Conservation (phyloP, 306 rosid species). For the Echinosophora koreensis region DNA sequence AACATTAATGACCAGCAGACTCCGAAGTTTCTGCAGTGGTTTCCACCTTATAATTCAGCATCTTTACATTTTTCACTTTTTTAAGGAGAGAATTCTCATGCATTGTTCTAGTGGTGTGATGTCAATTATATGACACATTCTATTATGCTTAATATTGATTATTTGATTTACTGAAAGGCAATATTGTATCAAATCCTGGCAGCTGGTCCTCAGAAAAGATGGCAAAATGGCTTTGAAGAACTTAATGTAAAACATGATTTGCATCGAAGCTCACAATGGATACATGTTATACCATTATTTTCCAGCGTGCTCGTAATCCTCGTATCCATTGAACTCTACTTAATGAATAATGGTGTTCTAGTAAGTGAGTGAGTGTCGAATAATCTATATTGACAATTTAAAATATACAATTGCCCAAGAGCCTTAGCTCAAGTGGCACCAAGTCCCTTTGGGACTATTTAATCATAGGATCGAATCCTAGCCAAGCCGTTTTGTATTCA, state of each 20-base stretch:
- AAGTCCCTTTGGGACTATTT: slow-evolving; percentile 30
- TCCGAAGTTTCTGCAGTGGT: slow-evolving; percentile 15
- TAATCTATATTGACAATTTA: slow-evolving; percentile 8
- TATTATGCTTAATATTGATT: not conserved
- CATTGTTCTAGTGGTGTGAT: not conserved
- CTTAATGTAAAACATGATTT: slow-evolving; percentile 22
- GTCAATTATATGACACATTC: slow-evolving; percentile 8
- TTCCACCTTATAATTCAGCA: slow-evolving; percentile 7
- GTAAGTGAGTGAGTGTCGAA: slow-evolving; percentile 12
- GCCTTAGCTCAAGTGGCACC: slow-evolving; percentile 16
- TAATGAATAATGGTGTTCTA: slow-evolving; percentile 23
- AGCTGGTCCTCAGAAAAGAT: slow-evolving; percentile 15
- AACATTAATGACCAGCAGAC: not conserved
- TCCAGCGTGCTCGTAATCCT: slow-evolving; percentile 26
- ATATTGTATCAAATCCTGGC: slow-evolving; percentile 3
- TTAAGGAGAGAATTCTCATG: not conserved
- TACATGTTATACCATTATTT: slow-evolving; percentile 8
- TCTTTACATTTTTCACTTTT: not conserved
- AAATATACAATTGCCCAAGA: slow-evolving; percentile 19
- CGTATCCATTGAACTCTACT: slow-evolving; percentile 24
- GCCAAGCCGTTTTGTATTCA: slow-evolving; percentile 6
- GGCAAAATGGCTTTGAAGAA: not conserved
- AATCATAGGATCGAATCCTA: not conserved
- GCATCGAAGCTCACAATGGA: slow-evolving; percentile 2
- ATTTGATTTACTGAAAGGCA: not conserved